Conservation (phyloP, 257 asterid species). For the Scutellaria baicalensis region DNA sequence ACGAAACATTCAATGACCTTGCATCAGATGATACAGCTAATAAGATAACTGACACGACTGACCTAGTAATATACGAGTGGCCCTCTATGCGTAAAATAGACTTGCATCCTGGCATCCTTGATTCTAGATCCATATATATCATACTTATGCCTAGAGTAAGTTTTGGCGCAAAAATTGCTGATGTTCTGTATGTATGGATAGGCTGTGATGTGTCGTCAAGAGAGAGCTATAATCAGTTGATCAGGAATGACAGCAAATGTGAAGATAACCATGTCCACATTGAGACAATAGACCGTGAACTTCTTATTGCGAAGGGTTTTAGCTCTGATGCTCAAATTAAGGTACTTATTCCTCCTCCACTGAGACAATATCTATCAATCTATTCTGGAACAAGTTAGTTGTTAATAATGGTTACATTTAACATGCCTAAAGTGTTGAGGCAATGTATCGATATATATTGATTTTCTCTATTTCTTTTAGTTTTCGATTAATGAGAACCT, state of each 20-base stretch:
- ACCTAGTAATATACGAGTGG: slow-evolving; percentile 34
- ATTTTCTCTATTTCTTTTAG: too few species aligned
- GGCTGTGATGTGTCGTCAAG: slow-evolving; percentile 32
- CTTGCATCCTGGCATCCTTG: slow-evolving; percentile 34
- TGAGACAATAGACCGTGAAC: slow-evolving; percentile 27
- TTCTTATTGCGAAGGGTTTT: slow-evolving; percentile 43
- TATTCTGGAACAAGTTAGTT: not conserved
- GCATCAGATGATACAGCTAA: slow-evolving; percentile 4
- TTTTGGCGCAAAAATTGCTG: slow-evolving; percentile 10
- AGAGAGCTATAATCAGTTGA: slow-evolving; percentile 21
- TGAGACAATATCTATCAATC: not conserved
- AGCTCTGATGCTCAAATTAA: slow-evolving; percentile 27
- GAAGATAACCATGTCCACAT: slow-evolving; percentile 19
- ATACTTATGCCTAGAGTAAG: slow-evolving; percentile 23
- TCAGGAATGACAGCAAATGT: slow-evolving; percentile 15
- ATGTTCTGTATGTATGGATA: slow-evolving; percentile 36
- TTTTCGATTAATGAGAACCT: too few species aligned
- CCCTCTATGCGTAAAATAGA: slow-evolving; percentile 33
- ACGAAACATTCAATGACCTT: slow-evolving; percentile 15
- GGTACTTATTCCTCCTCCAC: slow-evolving; percentile 22
- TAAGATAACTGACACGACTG: slow-evolving; percentile 18
- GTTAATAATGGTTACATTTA: not conserved
- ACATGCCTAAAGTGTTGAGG: not conserved
- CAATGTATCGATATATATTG: too few species aligned
- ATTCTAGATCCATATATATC: slow-evolving; percentile 34